These are phyloP conservation scores for Choanephora cucurbitarum DNA, from an alignment of 371 early-diverging fungal genomes.

Conservation along the genomic window DNA sequence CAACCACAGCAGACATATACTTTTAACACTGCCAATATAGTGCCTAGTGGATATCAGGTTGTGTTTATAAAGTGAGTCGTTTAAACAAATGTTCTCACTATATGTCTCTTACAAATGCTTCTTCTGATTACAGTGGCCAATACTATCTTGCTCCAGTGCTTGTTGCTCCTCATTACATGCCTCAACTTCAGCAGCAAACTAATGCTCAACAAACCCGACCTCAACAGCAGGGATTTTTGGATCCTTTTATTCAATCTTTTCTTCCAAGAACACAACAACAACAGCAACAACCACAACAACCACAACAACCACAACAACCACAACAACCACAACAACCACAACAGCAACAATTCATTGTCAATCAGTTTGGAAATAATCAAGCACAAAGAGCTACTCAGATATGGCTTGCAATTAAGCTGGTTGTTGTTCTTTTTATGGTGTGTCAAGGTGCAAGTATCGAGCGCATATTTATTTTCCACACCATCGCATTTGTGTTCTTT, in stretches of 20 bases:
- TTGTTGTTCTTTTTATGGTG: constrained; percentile 39
- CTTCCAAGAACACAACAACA: neutral
- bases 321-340: constrained; percentile 5
- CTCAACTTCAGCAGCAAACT: constrained; percentile 9
- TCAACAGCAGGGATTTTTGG: neutral
- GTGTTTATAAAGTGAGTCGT: constrained; percentile 42
- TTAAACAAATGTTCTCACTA: neutral
- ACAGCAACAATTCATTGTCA: constrained; percentile 8
- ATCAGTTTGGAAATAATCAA: constrained; percentile 3
- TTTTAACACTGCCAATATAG: constrained; percentile 11
- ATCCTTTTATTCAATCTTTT: neutral
- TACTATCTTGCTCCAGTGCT: constrained; percentile 46
- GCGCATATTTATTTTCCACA: constrained; percentile 41
- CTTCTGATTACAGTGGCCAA: constrained; percentile 41
- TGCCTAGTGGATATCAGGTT: constrained; percentile 49
- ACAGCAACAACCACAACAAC: constrained; percentile 1
- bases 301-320: constrained; percentile 1
- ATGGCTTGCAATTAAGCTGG: constrained; percentile 44
- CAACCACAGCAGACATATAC: constrained; percentile 6
- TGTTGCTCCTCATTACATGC: constrained; percentile 21
- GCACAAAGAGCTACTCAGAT: constrained; percentile 32
- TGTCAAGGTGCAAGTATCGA: constrained; percentile 48
- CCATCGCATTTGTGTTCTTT: constrained; percentile 39
- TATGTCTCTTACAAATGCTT: no score
- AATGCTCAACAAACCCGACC: neutral